Conservation (phyloP, 768 basidiomycete genomes). For the Lyophyllum atratum region DNA sequence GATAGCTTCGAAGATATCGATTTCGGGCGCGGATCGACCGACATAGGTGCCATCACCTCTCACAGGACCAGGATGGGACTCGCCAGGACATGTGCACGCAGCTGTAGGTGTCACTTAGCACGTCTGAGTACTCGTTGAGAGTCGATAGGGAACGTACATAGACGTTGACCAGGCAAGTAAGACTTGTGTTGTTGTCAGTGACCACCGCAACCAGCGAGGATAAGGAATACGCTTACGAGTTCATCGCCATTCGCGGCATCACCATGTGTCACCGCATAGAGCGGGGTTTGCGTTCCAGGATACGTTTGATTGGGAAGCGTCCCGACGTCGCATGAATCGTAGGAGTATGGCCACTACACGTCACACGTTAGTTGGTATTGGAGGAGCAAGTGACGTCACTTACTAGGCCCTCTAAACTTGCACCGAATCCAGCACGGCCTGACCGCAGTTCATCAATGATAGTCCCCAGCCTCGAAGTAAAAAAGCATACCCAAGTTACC, state of each 20-base stretch:
- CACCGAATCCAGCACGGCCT: slow-evolving; percentile 75
- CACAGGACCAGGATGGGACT: slow-evolving; percentile 44
- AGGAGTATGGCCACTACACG: slow-evolving; percentile 66
- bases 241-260: slow-evolving; percentile 44
- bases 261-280: slow-evolving; percentile 43
- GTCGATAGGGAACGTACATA: slow-evolving; percentile 23
- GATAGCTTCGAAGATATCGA: slow-evolving; percentile 68
- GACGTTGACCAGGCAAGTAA: slow-evolving; percentile 67
- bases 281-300: slow-evolving; percentile 53
- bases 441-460: slow-evolving; percentile 28
- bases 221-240: slow-evolving; percentile 27
- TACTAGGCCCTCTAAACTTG: slow-evolving; percentile 66
- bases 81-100: slow-evolving; percentile 44
- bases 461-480: slow-evolving; percentile 20
- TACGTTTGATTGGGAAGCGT: slow-evolving; percentile 78
- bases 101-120: slow-evolving; percentile 20
- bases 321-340: slow-evolving; percentile 78
- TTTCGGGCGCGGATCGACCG: slow-evolving; percentile 70
- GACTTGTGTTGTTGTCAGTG: slow-evolving; percentile 34
- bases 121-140: background rate
- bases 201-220: background rate
- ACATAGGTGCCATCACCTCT: slow-evolving; percentile 53
- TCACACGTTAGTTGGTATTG: background rate
- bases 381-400: slow-evolving; percentile 12
- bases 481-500: slow-evolving; percentile 48